Evolutionary conservation across 768 basidiomycete species (phyloP), one percentile per base, ranked within the genome.

Genomic region (Amylocystis lapponica): DNA sequence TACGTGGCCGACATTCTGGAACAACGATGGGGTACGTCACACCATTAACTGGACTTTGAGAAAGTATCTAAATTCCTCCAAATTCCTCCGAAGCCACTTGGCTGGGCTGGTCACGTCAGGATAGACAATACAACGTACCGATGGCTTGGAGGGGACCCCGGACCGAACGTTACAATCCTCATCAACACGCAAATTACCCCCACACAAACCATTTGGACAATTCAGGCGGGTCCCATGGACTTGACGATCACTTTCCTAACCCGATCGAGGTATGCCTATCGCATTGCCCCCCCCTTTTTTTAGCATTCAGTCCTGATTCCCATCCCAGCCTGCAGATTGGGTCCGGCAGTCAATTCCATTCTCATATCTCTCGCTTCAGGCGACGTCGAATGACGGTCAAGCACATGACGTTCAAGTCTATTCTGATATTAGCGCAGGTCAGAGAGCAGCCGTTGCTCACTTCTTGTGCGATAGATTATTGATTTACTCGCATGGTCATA

Each of bases 271-370:
- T 66, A 36, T 16, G 54, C 16, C n/a, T 19, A 1, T 10, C 25
- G 7, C 16, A 11, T 21, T 9, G 22, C 23, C 3, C 3, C 4
- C 31, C 17, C 13, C 4, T 17, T 13, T 10, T 16, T 14, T 6
- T 27, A 23, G 16, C 25, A 17, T 6, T 29, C 16, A 25, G 34
- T 13, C 3, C 21, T 36, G n/a, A 17, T 27, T 23, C 2, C 13
- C 10, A 6, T 22, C 23, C 3, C 21, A 67, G 64, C 65, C 67
- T 0, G 52, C 54, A 12, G 63, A 70, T 48, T 59, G 62, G 42
- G 60, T 66, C 34, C 55, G 54, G n/a, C 66, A 68, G 41, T 68
- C 68, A 2, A 39, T 70, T 3, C 67, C 69, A 4, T 68, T 69
- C 49, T 62, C 66, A 8, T 70, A 70, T 41, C 27, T 70, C 11